Conservation (phyloP, 768 basidiomycete genomes). For the Dendrothele bispora region DNA sequence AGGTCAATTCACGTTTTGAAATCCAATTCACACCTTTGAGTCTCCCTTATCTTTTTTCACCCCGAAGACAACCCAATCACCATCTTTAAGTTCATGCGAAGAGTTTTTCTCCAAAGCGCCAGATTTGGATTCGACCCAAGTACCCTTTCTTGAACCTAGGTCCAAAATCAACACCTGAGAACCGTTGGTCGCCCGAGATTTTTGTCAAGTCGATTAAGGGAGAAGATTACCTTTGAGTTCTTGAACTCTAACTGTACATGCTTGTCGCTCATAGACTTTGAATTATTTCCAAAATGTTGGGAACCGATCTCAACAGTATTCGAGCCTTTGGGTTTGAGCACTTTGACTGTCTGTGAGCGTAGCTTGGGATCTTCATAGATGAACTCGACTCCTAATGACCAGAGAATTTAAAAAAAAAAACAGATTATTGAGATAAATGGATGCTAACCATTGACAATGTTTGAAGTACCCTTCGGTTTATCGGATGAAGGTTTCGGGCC, state of each 20-base stretch:
- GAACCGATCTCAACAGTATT: slow-evolving; percentile 4
- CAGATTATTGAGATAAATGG: too few relatives aligned
- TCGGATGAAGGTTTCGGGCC: too few relatives aligned
- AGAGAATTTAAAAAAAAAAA: too few relatives aligned
- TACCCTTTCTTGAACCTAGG: slow-evolving; percentile 8
- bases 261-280: neutral
- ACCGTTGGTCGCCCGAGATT: neutral
- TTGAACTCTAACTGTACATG: slow-evolving; percentile 13
- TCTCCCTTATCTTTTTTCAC: slow-evolving; percentile 6
- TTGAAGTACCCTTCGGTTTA: too few relatives aligned
- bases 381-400: slow-evolving; percentile 15
- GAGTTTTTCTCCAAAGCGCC: slow-evolving; percentile 6
- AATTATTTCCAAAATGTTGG: slow-evolving; percentile 1
- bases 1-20: neutral
- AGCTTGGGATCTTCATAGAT: slow-evolving; percentile 6
- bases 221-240: slow-evolving; percentile 9
- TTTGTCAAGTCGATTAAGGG: neutral
- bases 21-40: neutral
- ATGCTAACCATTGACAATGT: too few relatives aligned
- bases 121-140: slow-evolving; percentile 14
- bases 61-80: slow-evolving; percentile 14
- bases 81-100: slow-evolving; percentile 12
- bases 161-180: slow-evolving; percentile 14
- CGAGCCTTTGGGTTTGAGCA: slow-evolving; percentile 6
- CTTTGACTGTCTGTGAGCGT: slow-evolving; percentile 4